phyloP scores from a whole-genome alignment of 1,284 basidiomycete species.

The Ustilago vetiveriae region DNA sequence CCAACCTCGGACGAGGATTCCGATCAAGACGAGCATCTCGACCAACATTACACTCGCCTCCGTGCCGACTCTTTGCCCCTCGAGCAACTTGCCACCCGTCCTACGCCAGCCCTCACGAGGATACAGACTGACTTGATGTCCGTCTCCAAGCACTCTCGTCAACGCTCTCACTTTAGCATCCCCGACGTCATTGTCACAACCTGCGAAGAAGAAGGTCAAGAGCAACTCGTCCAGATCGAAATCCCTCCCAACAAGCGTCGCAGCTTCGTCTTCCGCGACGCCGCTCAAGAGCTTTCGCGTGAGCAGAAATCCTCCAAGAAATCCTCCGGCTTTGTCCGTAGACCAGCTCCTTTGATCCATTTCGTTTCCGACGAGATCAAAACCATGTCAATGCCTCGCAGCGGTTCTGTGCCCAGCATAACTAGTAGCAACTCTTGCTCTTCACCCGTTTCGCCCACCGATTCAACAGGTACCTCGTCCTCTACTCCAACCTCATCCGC shows the following conservation, averaged over 20 bases:
- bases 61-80: slow-evolving; percentile 20
- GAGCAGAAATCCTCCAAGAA: slow-evolving; percentile 12
- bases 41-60: not conserved
- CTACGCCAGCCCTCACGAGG: not conserved
- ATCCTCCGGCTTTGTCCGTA: slow-evolving; percentile 3
- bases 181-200: slow-evolving; percentile 59
- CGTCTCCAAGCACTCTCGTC: slow-evolving; percentile 24
- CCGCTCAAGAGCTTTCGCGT: not conserved
- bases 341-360: slow-evolving; percentile 25
- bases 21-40: no score
- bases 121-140: slow-evolving; percentile 9
- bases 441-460: slow-evolving; percentile 2
- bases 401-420: slow-evolving; percentile 9
- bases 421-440: not conserved
- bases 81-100: not conserved
- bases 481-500: slow-evolving; percentile 17
- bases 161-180: slow-evolving; percentile 57
- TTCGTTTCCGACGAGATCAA: slow-evolving; percentile 24
- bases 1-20: no score
- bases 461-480: not conserved
- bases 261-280: slow-evolving; percentile 25
- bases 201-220: slow-evolving; percentile 53
- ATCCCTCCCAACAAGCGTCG: slow-evolving; percentile 45
- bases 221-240: slow-evolving; percentile 41
- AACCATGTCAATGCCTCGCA: slow-evolving; percentile 13